Evolutionary conservation across 2,329 filamentous ascomycete genomes (phyloP).

Genomic region (Cercospora sojina): DNA sequence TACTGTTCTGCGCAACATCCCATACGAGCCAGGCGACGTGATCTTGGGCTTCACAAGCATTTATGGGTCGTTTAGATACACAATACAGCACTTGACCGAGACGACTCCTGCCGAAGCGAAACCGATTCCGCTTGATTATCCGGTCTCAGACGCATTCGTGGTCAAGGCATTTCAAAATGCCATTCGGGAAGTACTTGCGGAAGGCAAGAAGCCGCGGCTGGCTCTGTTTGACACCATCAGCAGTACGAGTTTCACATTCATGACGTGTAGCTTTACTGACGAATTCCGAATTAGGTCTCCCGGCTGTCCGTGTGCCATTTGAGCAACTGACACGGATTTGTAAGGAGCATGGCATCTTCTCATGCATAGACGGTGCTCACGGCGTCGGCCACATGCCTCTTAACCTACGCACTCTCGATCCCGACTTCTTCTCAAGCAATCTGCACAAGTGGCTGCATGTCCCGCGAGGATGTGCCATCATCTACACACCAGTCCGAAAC

Average conservation of each 20-base stretch:
- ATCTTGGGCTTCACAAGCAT: slow-evolving; percentile 76
- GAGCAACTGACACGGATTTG: slow-evolving; percentile 65
- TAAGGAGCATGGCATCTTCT: slow-evolving; percentile 65
- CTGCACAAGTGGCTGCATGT: slow-evolving; percentile 86
- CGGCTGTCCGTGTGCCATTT: slow-evolving; percentile 77
- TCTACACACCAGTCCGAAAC: slow-evolving; percentile 75
- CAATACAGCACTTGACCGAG: slow-evolving; percentile 69
- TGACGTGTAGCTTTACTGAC: not conserved
- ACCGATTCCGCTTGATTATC: slow-evolving; percentile 64
- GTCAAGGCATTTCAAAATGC: slow-evolving; percentile 59
- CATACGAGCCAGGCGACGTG: slow-evolving; percentile 67
- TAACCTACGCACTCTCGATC: slow-evolving; percentile 63
- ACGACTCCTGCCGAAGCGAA: slow-evolving; percentile 52
- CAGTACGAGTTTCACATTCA: slow-evolving; percentile 36
- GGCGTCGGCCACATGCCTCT: slow-evolving; percentile 75
- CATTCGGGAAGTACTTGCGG: slow-evolving; percentile 52
- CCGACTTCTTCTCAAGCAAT: slow-evolving; percentile 85
- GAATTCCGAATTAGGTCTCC: slow-evolving; percentile 51
- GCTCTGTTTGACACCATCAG: slow-evolving; percentile 80
- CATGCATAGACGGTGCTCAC: slow-evolving; percentile 80
- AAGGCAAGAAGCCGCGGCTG: slow-evolving; percentile 63
- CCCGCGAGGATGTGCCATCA: slow-evolving; percentile 74
- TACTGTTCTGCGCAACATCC: slow-evolving; percentile 71
- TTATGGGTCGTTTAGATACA: slow-evolving; percentile 74
- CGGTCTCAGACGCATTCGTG: slow-evolving; percentile 67